Evolutionary conservation across 2,329 filamentous ascomycete species (phyloP).

Genomic region (Calonectria pteridis): DNA sequence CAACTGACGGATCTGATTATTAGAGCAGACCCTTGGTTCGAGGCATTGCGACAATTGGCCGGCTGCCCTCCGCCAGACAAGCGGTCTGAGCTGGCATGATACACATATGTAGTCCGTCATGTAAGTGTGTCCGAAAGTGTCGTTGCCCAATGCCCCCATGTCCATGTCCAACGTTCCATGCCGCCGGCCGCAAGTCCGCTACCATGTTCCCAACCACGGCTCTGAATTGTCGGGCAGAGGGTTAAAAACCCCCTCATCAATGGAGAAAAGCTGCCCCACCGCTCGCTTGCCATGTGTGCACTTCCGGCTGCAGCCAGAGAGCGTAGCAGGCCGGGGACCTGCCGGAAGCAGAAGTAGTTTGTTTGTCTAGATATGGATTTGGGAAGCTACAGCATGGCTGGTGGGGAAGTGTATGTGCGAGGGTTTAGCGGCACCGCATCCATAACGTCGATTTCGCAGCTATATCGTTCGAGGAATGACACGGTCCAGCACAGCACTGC

Average conservation of each 20-base stretch:
- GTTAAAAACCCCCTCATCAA: not conserved
- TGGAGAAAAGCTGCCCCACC: not conserved
- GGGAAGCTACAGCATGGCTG: not conserved
- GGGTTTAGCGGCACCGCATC: conserved; percentile 19
- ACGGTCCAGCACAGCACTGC: conserved; percentile 14
- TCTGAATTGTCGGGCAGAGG: not conserved
- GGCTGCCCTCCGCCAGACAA: conserved; percentile 26
- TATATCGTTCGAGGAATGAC: conserved; percentile 34
- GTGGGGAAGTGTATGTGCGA: not conserved
- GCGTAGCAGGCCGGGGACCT: conserved; percentile 10
- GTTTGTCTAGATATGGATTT: conserved; percentile 12
- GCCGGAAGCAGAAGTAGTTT: conserved; percentile 15
- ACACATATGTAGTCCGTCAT: conserved; percentile 41
- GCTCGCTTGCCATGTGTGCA: conserved; percentile 20
- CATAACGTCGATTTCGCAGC: conserved; percentile 18
- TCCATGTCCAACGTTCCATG: conserved; percentile 16
- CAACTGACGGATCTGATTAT: conserved; percentile 5
- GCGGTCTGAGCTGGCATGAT: conserved; percentile 46
- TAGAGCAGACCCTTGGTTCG: conserved; percentile 1
- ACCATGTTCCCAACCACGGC: conserved; percentile 16
- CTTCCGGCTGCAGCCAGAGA: conserved; percentile 17
- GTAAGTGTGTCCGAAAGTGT: conserved; percentile 28
- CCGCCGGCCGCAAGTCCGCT: conserved; percentile 22
- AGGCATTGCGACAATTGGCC: conserved; percentile 20
- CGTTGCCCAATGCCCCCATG: conserved; percentile 21